These are phyloP conservation scores for Chrysanthemum seticuspe DNA, from an alignment of 129 eudicot species.

Conservation along the genomic window DNA sequence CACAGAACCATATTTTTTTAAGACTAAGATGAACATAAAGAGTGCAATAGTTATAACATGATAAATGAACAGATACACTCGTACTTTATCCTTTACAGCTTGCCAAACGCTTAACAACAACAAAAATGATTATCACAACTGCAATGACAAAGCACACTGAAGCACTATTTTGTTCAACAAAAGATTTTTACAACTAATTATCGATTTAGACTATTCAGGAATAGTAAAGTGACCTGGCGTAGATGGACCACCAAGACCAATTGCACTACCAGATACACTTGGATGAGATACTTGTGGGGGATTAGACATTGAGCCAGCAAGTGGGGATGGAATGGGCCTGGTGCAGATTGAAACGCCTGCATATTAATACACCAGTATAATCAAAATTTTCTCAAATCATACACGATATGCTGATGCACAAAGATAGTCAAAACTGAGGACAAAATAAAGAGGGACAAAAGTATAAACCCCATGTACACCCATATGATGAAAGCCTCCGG, in stretches of 20 bases:
- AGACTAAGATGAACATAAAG: no score
- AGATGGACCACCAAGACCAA: slow-evolving; percentile 79
- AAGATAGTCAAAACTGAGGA: no score
- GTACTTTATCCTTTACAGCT: no score
- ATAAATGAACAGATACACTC: no score
- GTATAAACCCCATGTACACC: slow-evolving; percentile 50
- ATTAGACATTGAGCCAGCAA: slow-evolving; percentile 97
- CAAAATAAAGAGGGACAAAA: no score
- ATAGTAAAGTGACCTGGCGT: slow-evolving; percentile 51
- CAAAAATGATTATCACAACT: no score
- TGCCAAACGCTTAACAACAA: no score
- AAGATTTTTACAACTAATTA: neutral
- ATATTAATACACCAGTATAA: neutral
- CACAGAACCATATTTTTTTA: no score
- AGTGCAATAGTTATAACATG: no score
- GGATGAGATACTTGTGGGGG: slow-evolving; percentile 72
- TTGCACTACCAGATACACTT: slow-evolving; percentile 76
- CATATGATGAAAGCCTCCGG: slow-evolving; percentile 88
- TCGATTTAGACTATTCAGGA: neutral
- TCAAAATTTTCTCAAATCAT: no score
- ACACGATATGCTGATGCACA: no score
- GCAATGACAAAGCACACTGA: neutral
- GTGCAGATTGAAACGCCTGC: slow-evolving; percentile 59
- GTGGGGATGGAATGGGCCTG: slow-evolving; percentile 71
- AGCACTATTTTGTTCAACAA: no score